Evolutionary conservation across 164 flowering plant genomes (phyloP).

Genomic region (Santalum album): DNA sequence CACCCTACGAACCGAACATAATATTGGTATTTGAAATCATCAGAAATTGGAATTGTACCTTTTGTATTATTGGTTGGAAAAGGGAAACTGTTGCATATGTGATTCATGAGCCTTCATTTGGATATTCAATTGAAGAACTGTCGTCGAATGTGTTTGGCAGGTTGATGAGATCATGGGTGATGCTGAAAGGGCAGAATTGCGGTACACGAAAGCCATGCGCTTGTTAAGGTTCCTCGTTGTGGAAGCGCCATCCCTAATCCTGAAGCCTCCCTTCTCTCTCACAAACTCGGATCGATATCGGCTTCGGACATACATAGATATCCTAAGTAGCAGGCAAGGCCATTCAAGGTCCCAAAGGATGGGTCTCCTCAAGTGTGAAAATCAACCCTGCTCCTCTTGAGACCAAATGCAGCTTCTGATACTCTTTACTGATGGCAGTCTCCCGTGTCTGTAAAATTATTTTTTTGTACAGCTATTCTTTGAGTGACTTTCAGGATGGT

Average conservation of each 20-base stretch:
- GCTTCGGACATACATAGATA: slow-evolving; percentile 65
- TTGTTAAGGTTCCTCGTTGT: slow-evolving; percentile 68
- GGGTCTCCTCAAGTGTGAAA: slow-evolving; percentile 54
- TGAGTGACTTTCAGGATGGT: slow-evolving; percentile 8
- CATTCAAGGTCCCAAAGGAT: slow-evolving; percentile 59
- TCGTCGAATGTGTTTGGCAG: neutral
- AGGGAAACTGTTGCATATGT: neutral
- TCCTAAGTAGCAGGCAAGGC: slow-evolving; percentile 62
- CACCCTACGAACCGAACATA: too few species aligned
- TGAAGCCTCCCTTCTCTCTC: slow-evolving; percentile 90
- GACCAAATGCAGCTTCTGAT: neutral
- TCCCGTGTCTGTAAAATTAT: slow-evolving; percentile 12
- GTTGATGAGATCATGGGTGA: slow-evolving; percentile 69
- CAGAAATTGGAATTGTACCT: too few species aligned
- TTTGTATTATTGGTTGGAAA: too few species aligned
- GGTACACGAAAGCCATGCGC: slow-evolving; percentile 70
- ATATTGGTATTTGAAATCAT: too few species aligned
- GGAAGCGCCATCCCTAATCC: slow-evolving; percentile 85
- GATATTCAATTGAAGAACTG: neutral
- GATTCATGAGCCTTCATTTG: neutral
- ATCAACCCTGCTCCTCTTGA: slow-evolving; percentile 30
- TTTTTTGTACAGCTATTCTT: slow-evolving; percentile 62
- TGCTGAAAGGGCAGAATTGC: slow-evolving; percentile 47
- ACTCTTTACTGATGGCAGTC: neutral
- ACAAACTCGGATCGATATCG: slow-evolving; percentile 75